These are phyloP conservation scores for Dothiorella sarmentorum DNA, from an alignment of 2,329 filamentous ascomycete genomes.

Conservation along the genomic window DNA sequence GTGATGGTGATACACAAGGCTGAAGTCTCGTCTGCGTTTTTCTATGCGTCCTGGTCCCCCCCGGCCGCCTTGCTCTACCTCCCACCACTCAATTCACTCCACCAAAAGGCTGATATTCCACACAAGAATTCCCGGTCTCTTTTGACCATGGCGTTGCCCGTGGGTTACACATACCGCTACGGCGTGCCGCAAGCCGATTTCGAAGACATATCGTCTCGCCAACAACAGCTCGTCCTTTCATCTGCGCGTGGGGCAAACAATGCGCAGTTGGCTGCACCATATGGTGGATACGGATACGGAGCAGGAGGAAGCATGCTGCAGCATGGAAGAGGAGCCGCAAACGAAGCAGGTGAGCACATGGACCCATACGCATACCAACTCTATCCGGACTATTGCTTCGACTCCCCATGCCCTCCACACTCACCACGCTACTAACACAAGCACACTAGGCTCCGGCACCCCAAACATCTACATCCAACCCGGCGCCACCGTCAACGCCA, in stretches of 20 bases:
- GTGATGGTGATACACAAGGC: not conserved
- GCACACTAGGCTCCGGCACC: not conserved
- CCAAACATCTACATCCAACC: conserved; percentile 7
- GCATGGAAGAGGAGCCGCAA: too few species aligned
- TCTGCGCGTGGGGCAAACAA: too few species aligned
- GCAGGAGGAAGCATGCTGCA: too few species aligned
- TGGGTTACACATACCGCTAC: not conserved
- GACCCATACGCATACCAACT: too few species aligned
- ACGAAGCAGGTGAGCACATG: too few species aligned
- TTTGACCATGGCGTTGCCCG: not conserved
- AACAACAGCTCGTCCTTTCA: not conserved
- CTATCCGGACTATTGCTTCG: too few species aligned
- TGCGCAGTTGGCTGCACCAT: too few species aligned
- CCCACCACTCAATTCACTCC: not conserved
- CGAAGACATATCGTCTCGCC: not conserved
- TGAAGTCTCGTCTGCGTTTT: not conserved
- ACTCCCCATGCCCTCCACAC: not conserved
- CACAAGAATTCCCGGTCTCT: not conserved
- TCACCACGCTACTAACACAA: not conserved
- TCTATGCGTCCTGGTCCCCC: too few species aligned
- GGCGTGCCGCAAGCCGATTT: not conserved
- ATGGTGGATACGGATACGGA: too few species aligned
- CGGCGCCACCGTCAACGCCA: not conserved
- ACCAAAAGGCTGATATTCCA: not conserved
- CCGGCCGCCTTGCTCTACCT: not conserved